Base-by-base conservation (phyloP, 2,329 filamentous ascomycete genomes). In the Cadophora gregata region DNA sequence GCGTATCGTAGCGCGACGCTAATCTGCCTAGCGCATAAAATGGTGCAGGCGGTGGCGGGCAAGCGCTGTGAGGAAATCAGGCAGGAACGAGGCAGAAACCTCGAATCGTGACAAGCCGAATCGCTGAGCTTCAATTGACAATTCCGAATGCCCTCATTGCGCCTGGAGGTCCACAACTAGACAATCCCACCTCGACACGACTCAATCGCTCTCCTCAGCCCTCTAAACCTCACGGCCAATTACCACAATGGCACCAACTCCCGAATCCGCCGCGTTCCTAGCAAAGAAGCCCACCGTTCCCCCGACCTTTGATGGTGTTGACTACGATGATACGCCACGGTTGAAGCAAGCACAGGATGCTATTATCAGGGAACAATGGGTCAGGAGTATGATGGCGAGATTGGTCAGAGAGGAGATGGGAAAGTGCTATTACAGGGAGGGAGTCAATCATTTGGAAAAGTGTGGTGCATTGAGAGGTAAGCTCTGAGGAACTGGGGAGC, bases 371-470 rank as follows among this genome's bases (percentile, higher is more conserved):
- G 92, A 96, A 82, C 92, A 96, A 83, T 96, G 93, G 93, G 91
- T 96, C 67, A 89, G 88, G 78, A 89, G 90, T 78, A 96, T 96
- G 92, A 96, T 94, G 92, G 91, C 90, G 66, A 85, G 92, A 69
- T 81, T 96, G 70, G 91, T 96, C 64, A 84, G 91, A 71, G 90
- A 95, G 79, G 92, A 96, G 83, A 83, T 96, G 82, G 86, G 89
- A 80, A 95, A 93, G 83, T 96, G 92, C 84, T 96, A 96, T 81
- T 88, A 88, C 80, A 85, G 88, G 73, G 91, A 96, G 81, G 93
- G 92, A 65, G 91, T 94, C 72, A 96, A 96, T 80, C 92, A 96
- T 79, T 81, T 96, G 79, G 92, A 95, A 85, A 96, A 95, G 82
- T 96, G 92, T 80, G 92, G 91, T 72, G 83, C 86, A 75, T 79